Base-by-base conservation (phyloP, 345 rosid species). In the Corchorus capsularis region DNA sequence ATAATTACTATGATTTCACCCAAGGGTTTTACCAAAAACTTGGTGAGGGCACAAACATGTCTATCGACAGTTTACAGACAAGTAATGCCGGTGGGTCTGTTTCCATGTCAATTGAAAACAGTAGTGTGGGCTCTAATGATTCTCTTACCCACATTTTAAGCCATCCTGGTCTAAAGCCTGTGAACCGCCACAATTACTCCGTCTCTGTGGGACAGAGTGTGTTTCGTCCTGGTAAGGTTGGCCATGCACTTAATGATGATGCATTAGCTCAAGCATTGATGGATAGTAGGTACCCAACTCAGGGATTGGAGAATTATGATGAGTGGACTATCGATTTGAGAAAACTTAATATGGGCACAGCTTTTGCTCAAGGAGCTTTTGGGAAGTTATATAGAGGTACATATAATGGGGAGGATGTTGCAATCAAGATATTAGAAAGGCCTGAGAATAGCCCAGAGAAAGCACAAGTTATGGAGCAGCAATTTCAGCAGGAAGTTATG, bases 351-450 rank as follows among this genome's bases (percentile, higher is more conserved):
- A 89, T 87, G 89, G 93, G 93, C n/a, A 80, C 86, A 17, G 88
- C 93, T 73, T 89, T 89, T 86, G 93, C 93, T 4, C 91, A 89
- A 82, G 93, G 91, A 37, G 91, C 93, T 50, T 89, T 87, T 83
- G 93, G 93, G 47, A 89, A 87, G 79, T 77, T 89, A 35, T 89
- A 89, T 50, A 78, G 85, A 78, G 91, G 91, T 11, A 84, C 91
- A 15, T 88, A 84, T 54, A 83, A 84, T 57, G 91, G 91, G 9
- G 87, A 86, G 81, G 91, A 84, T 69, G 91, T 88, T 34, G 91
- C 91, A 0, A 88, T 88, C 59, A 88, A 88, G 84, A 79, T 88
- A 57, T 77, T 88, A 63, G 88, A 88, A 83, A 84, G 89, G 80
- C 91, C 89, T 0, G 86, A 80, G 46, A 78, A 86, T 80, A 75